Base-by-base conservation (phyloP, 495 filamentous ascomycete genomes). In the Penicillium soppii region DNA sequence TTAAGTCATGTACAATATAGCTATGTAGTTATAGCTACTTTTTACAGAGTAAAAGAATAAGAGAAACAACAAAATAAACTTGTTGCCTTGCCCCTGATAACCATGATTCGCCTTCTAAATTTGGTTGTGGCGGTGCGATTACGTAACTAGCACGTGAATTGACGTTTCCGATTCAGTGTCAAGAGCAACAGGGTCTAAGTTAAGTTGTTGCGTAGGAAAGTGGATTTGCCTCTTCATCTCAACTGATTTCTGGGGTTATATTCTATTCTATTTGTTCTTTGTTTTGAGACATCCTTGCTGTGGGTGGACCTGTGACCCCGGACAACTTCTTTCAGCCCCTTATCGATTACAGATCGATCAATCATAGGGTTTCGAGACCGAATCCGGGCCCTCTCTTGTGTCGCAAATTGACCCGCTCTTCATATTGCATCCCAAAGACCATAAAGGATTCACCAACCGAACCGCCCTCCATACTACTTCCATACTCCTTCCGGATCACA, bases 291-390 rank as follows among this genome's bases (percentile, higher is more conserved):
- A 17, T 39, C 25, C 9, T 21, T 43, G n/a, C n/a, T n/a, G n/a
- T n/a, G n/a, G n/a, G n/a, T n/a, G n/a, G n/a, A n/a, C n/a, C 51
- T 47, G 58, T 59, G 53, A 65, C 35, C 58, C n/a, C n/a, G 61
- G 58, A 59, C 62, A 66, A 57, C 54, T 63, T 53, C n/a, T n/a
- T 59, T 45, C 56, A 37, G 27, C 57, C 57, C 57, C 60, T 57
- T 61, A 57, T 61, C 57, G 56, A 58, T 53, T 58, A 42, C 36
- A 25, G 56, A 51, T 47, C 27, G 40, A 39, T 12, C 33, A 39
- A 48, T 22, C 25, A 20, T 35, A 48, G 23, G 4, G 4, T 27
- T 29, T 22, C 35, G 9, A 36, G 13, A 43, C 42, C 42, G 42
- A 40, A 40, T 48, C 25, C 46, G 33, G 25, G 17, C 35, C n/a